Evolutionary conservation across 305 asterid genomes (phyloP).

Genomic region (Fraxinus angustifolia): DNA sequence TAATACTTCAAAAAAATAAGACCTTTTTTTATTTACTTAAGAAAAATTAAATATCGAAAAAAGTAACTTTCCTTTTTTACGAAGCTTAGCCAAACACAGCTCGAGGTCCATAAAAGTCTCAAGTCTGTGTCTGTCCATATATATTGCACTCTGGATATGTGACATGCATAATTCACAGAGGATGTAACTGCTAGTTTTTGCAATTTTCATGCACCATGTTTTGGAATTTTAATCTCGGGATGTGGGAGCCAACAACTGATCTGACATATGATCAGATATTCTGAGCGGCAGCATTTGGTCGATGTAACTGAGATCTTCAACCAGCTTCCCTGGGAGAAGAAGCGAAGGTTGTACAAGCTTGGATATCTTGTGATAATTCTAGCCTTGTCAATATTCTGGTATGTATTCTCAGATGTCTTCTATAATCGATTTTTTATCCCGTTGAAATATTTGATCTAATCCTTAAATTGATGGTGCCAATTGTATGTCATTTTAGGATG

Average conservation of each 20-base stretch:
- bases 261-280: slow-evolving; percentile 44
- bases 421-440: not conserved
- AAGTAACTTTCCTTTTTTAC: not conserved
- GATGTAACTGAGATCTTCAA: slow-evolving; percentile 91
- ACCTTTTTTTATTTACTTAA: not conserved
- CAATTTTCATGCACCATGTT: not conserved
- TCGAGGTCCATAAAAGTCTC: not conserved
- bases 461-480: slow-evolving; percentile 15
- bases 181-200: slow-evolving; percentile 4
- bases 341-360: slow-evolving; percentile 62
- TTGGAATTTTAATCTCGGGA: not conserved
- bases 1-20: not conserved
- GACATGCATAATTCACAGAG: slow-evolving; percentile 2
- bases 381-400: slow-evolving; percentile 60
- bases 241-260: slow-evolving; percentile 9
- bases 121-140: not conserved
- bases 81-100: not conserved
- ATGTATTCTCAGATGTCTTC: slow-evolving; percentile 6
- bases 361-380: slow-evolving; percentile 54
- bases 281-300: slow-evolving; percentile 47
- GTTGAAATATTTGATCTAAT: not conserved
- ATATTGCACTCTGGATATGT: not conserved
- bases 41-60: not conserved
- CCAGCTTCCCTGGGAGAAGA: slow-evolving; percentile 69
- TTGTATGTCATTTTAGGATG: slow-evolving; percentile 46